phyloP scores from a whole-genome alignment of 345 rosid species.

The Aegle marmelos region DNA sequence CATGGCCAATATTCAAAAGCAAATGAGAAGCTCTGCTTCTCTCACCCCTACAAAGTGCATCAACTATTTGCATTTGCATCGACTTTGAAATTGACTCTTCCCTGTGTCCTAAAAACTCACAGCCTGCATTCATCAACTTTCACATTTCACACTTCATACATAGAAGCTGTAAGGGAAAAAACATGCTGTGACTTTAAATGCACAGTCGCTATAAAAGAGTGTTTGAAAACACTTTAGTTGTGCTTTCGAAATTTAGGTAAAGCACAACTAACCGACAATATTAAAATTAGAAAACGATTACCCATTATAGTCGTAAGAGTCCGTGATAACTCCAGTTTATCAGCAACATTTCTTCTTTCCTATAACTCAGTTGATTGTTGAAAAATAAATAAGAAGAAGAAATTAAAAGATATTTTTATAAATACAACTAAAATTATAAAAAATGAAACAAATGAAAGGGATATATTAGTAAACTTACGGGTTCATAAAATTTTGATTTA shows the following conservation, averaged over 20 bases:
- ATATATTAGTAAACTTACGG: slow-evolving; percentile 7
- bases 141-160: neutral
- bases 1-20: slow-evolving; percentile 44
- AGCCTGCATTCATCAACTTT: slow-evolving; percentile 28
- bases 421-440: neutral
- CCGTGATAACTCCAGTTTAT: slow-evolving; percentile 24
- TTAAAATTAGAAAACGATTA: slow-evolving; percentile 17
- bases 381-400: neutral
- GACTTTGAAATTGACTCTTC: slow-evolving; percentile 26
- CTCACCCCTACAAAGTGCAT: slow-evolving; percentile 64
- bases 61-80: slow-evolving; percentile 48
- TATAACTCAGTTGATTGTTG: slow-evolving; percentile 16
- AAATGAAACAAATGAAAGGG: no score
- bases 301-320: slow-evolving; percentile 42
- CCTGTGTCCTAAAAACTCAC: slow-evolving; percentile 20
- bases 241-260: neutral
- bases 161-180: neutral
- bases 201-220: neutral
- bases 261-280: neutral
- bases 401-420: neutral
- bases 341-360: slow-evolving; percentile 35
- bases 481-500: slow-evolving; percentile 13
- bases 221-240: neutral
- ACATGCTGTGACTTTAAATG: neutral
- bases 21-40: slow-evolving; percentile 58